phyloP scores from a whole-genome alignment of 2,329 filamentous ascomycete species.

The Arthrobotrys conoides region DNA sequence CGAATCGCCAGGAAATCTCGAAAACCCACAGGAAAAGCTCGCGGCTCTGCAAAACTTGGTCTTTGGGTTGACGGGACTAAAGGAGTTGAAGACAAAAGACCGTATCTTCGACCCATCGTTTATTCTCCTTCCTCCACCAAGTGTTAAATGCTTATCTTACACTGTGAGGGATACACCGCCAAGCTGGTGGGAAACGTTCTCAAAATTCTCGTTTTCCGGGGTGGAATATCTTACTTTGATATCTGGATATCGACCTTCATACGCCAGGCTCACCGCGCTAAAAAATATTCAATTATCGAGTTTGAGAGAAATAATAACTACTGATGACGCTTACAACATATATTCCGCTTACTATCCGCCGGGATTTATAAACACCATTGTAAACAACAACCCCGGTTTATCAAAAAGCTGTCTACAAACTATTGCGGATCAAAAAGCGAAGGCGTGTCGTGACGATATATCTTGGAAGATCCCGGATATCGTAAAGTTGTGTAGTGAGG shows the following conservation, averaged over 20 bases:
- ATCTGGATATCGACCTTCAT: not conserved
- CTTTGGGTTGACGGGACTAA: not conserved
- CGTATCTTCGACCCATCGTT: slow-evolving; percentile 16
- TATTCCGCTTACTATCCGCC: not conserved
- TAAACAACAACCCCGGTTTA: not conserved
- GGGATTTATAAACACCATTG: not conserved
- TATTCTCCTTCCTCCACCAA: slow-evolving; percentile 7
- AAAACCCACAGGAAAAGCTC: not conserved
- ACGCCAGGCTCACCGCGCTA: not conserved
- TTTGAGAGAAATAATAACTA: not conserved
- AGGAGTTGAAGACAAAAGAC: not conserved
- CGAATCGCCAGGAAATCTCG: not conserved
- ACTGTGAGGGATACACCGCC: not conserved
- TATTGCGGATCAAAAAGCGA: not conserved
- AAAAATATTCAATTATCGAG: not conserved
- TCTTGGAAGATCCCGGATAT: not conserved
- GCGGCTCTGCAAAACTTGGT: not conserved
- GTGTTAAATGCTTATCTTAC: not conserved
- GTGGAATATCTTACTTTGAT: not conserved
- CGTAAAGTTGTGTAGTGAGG: not conserved
- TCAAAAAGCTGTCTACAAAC: not conserved
- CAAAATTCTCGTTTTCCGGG: not conserved
- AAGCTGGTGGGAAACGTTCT: slow-evolving; percentile 12
- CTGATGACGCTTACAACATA: not conserved
- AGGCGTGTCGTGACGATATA: not conserved